Evolutionary conservation across 768 basidiomycete species (phyloP), one percentile per base, ranked within the genome.

Genomic region (Gymnopilus dilepis): DNA sequence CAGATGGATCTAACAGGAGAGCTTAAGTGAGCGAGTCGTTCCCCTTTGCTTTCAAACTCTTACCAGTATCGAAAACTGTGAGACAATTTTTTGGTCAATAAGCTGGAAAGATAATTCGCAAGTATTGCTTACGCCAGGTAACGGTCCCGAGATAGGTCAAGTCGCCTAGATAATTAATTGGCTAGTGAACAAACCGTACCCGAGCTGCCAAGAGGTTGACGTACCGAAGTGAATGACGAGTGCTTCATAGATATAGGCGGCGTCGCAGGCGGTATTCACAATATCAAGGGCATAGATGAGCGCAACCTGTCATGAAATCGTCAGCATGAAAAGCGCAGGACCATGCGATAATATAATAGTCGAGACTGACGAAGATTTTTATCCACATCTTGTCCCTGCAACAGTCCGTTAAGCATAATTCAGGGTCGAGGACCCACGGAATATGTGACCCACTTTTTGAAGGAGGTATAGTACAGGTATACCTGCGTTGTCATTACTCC

Each of bases 401-500:
- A 11, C 19, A 53, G 31, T 22, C 51, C 9, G 51, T 31, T 53
- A 12, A 34, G 19, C 15, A 26, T 21, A 17, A 26, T 26, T 47
- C 45, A 9, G 45, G 22, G 45, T 24, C 6, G 9, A 33, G 12
- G 22, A 24, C 22, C 19, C 19, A 48, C 31, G 15, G 15, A 21
- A 19, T 45, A 7, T 34, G 17, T 58, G 40, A 75, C 82, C 2
- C 19, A 69, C 69, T 61, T 59, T 38, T 65, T 68, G 34, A 63
- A 70, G 67, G 76, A 73, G 24, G 73, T 76, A 66, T 73, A 80
- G 68, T 86, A 85, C 6, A 85, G 34, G 59, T 80, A 80, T 13
- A 76, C 69, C 69, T 85, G 78, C 0, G 76, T 77, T 42, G 80
- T 77, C 77, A 81, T 82, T 47, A 84, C 78, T 6, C 80, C 82